Conservation (phyloP, 805 yeast species). For the Blastobotrys americana region DNA sequence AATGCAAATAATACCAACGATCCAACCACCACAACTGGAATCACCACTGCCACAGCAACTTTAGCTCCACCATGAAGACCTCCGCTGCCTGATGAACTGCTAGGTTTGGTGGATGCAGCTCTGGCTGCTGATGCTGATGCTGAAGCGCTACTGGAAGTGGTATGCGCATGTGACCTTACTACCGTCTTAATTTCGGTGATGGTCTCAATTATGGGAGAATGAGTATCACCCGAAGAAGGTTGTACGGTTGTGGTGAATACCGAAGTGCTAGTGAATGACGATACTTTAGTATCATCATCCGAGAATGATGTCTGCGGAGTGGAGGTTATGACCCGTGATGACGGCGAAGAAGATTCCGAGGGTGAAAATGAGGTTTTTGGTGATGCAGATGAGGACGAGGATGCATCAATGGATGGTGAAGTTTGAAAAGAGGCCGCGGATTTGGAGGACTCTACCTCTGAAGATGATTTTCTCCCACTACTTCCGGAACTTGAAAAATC, state of each 20-base stretch:
- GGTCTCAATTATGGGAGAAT: neutral
- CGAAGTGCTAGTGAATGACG: neutral
- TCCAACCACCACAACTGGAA: neutral
- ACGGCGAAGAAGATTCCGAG: neutral
- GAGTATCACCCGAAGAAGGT: neutral
- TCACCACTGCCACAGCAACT: neutral
- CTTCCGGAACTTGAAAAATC: neutral
- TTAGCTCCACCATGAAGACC: neutral
- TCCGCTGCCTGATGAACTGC: neutral
- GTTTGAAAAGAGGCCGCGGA: neutral
- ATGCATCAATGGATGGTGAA: neutral
- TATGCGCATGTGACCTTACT: neutral
- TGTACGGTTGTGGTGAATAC: neutral
- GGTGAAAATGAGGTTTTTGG: neutral
- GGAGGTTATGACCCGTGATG: neutral
- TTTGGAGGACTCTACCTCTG: neutral
- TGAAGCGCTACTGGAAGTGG: neutral
- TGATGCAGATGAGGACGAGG: neutral
- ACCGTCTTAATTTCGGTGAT: neutral
- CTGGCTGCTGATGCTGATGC: neutral
- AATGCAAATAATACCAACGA: neutral
- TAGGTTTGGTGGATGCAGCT: neutral
- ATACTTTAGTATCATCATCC: neutral
- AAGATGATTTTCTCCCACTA: neutral
- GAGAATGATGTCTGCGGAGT: neutral